A percentile compares a stretch with the other conserved stretches of the same genome.
Evolutionary conservation across 2,329 filamentous ascomycete genomes (phyloP).

Genomic region (Didymellaceae sp.): DNA sequence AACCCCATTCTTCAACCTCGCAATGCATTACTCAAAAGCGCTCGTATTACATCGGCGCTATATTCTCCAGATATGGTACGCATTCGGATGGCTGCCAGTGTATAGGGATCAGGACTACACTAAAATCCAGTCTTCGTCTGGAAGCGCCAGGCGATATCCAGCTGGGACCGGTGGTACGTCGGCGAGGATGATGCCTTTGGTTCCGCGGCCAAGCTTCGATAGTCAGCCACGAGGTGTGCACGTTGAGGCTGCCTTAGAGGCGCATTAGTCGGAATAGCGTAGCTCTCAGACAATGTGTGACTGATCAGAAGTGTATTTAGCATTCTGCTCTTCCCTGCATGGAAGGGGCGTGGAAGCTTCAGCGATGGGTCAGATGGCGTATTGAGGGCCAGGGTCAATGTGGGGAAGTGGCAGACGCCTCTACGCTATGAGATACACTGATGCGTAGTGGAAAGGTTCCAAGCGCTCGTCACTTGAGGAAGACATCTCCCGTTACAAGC

Average conservation of each 20-base stretch:
- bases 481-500: background rate
- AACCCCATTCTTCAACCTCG: background rate
- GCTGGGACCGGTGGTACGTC: background rate
- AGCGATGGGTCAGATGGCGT: background rate
- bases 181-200: background rate
- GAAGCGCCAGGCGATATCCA: background rate
- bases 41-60: background rate
- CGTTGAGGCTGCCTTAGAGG: slow-evolving; percentile 3
- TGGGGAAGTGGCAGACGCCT: background rate
- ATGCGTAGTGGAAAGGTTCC: background rate
- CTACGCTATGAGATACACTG: background rate
- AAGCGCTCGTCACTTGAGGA: background rate
- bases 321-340: slow-evolving; percentile 9
- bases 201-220: slow-evolving; percentile 9
- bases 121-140: background rate
- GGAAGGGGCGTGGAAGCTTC: slow-evolving; percentile 12
- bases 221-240: slow-evolving; percentile 5
- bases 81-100: background rate
- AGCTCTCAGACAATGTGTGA: background rate
- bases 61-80: background rate
- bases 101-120: background rate
- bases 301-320: slow-evolving; percentile 1
- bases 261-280: slow-evolving; percentile 2
- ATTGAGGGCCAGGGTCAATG: background rate
- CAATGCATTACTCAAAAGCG: background rate